Base-by-base conservation (phyloP, 495 filamentous ascomycete species). In the Niebla homalea region DNA sequence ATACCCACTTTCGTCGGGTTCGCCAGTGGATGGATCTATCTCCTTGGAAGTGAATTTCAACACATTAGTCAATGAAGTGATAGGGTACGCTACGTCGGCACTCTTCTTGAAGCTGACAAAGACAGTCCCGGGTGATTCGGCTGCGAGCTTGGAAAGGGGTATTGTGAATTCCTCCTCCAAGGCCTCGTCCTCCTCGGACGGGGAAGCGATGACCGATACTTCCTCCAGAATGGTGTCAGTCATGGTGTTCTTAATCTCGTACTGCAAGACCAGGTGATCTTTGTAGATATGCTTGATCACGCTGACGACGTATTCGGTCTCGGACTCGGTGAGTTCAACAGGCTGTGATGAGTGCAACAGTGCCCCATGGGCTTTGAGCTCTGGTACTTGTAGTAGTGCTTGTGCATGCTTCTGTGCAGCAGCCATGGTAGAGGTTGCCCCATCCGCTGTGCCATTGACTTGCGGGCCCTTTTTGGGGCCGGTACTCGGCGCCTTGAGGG, bases 11-110 rank as follows among this genome's bases (percentile, higher is more conserved):
- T 94, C 88, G 61, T 98, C 93, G 1, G 93, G 86, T 64, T 96
- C 87, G 55, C 81, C 79, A 20, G 88, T 95, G n/a, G 83, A 83
- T 4, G 92, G 92, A 58, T 98, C 92, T 46, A 98, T 93, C 67
- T 98, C 92, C 64, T 94, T 94, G 71, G 83, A 90, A 20, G 89
- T 96, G 62, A 98, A 98, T 66, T 93, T 96, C 48, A 98, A 79
- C 43, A 85, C 73, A 66, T 97, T 98, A 45, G 85, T 89, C 66
- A 98, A 94, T 20, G 79, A 84, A 48, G 80, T 76, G 14, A 82
- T 75, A 2, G 87, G 77, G 58, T 92, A 81, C 23, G 66, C 66
- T 5, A 79, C 71, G 43, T 73, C 70, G 44, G 71, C 77, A 16
- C 78, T 65, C 61, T 90, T 88, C 70, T 84, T 87, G 74, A 97